Percentiles rank a stretch among this genome's conserved stretches.
Evolutionary conservation across 208 protist genomes (phyloP).

Genomic region (Crithidia thermophila): DNA sequence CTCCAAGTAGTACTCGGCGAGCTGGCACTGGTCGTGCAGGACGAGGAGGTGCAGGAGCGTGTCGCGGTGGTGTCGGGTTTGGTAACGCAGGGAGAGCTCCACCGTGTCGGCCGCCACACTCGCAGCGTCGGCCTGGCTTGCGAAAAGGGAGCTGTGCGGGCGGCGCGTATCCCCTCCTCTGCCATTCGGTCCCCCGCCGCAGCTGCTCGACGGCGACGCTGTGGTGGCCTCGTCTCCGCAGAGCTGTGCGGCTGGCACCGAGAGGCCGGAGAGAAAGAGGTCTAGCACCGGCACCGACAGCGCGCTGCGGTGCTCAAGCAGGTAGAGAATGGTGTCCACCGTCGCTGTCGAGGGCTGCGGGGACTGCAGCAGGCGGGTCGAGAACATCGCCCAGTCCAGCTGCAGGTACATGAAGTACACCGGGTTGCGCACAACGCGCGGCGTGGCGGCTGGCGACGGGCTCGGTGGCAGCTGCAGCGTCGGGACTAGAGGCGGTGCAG

Average conservation of each 20-base stretch:
- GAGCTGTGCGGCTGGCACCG: conserved; percentile 28
- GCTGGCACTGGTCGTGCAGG: conserved; percentile 74
- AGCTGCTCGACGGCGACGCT: background rate
- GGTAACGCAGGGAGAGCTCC: conserved; percentile 38
- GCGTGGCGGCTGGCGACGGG: background rate
- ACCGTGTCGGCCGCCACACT: background rate
- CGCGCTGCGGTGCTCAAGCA: conserved; percentile 67
- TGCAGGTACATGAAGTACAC: conserved; percentile 64
- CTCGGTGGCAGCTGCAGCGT: conserved; percentile 2
- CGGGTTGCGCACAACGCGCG: conserved; percentile 4
- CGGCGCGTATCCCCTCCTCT: background rate
- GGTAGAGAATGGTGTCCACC: conserved; percentile 61
- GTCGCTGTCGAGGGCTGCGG: conserved; percentile 63
- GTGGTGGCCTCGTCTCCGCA: background rate
- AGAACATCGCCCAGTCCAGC: conserved; percentile 81
- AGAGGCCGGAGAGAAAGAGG: conserved; percentile 59
- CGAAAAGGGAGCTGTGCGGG: conserved; percentile 22
- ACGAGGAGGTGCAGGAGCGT: conserved; percentile 80
- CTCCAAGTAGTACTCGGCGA: conserved; percentile 79
- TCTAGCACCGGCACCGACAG: conserved; percentile 71
- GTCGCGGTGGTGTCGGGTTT: conserved; percentile 53
- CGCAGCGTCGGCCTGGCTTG: conserved; percentile 8
- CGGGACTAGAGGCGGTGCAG: background rate
- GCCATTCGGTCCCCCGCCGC: too few relatives aligned
- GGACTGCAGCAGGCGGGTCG: conserved; percentile 60